Conservation (phyloP, 495 filamentous ascomycete species). For the Talaromyces nanjingensis region DNA sequence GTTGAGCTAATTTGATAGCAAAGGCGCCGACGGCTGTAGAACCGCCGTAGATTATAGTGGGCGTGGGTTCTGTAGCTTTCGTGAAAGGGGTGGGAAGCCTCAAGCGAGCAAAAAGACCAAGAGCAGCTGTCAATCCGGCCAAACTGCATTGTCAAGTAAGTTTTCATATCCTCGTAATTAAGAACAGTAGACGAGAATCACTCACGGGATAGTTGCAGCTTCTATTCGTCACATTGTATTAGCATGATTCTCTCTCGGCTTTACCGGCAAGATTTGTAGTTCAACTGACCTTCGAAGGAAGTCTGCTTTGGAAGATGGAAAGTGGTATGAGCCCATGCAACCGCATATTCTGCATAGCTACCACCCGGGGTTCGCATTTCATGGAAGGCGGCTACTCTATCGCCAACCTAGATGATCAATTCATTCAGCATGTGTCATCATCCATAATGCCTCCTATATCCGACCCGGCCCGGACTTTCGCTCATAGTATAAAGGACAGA, state of each 20-base stretch:
- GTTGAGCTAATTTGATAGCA: slow-evolving; percentile 33
- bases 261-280: neutral
- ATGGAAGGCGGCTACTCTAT: slow-evolving; percentile 69
- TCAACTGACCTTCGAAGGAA: slow-evolving; percentile 47
- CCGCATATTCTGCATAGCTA: slow-evolving; percentile 63
- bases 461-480: no score
- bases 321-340: slow-evolving; percentile 57
- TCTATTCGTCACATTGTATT: slow-evolving; percentile 22
- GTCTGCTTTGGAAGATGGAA: slow-evolving; percentile 59
- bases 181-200: neutral
- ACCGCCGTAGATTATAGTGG: slow-evolving; percentile 63
- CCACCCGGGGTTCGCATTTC: slow-evolving; percentile 49
- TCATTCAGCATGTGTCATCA: neutral
- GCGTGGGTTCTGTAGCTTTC: slow-evolving; percentile 34
- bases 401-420: slow-evolving; percentile 34
- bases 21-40: slow-evolving; percentile 61
- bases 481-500: neutral
- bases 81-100: slow-evolving; percentile 37
- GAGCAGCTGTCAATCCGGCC: slow-evolving; percentile 65
- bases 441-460: no score
- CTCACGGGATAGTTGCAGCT: slow-evolving; percentile 50
- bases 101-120: slow-evolving; percentile 31
- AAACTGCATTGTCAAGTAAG: slow-evolving; percentile 35
- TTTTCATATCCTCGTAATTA: neutral
- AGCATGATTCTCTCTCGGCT: neutral